Base-by-base conservation (phyloP, 345 rosid genomes). In the Salix udensis region DNA sequence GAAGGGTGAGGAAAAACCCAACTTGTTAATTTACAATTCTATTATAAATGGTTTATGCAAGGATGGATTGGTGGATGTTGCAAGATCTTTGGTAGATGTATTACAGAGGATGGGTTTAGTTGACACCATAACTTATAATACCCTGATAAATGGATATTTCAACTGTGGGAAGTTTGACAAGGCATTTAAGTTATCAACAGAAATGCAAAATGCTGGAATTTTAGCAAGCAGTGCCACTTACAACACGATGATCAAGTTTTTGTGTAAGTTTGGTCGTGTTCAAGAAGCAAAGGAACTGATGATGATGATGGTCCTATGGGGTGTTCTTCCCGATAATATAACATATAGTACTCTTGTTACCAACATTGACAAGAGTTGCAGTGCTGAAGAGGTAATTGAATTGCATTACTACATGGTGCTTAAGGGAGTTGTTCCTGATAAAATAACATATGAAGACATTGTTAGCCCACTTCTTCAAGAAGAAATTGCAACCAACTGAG, bases 361-460 rank as follows among this genome's bases (percentile, higher is more conserved):
- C 64, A 81, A 68, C 76, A 82, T 83, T 77, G 40, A 82, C 74
- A 88, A 82, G 77, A 78, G 72, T 28, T 85, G 84, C 26, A 46
- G 81, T 40, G 18, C 84, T 48, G 84, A 87, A 34, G 89, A 89
- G 81, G 86, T 89, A 65, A 81, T 87, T 74, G 87, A 85, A 73
- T 77, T 90, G 82, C 92, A 92, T 72, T 91, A 88, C 79, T 79
- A 77, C 55, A 85, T 90, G 92, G 80, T 89, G 78, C 88, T 92
- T 61, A 46, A 83, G 12, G 90, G 94, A 84, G 87, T 85, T 44
- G 71, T 62, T 48, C 94, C 91, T 65, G 88, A 88, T 81, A 76
- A 53, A 65, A 77, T 77, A 65, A 81, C 88, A 16, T 86, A 81
- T 65, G 50, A 39, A 75, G 71, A 73, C 28, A 31, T 84, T 1